A percentile compares a stretch with the other conserved stretches of the same genome.
phyloP scores from a whole-genome alignment of 305 asterid genomes.

The Caryopteris hybrid region DNA sequence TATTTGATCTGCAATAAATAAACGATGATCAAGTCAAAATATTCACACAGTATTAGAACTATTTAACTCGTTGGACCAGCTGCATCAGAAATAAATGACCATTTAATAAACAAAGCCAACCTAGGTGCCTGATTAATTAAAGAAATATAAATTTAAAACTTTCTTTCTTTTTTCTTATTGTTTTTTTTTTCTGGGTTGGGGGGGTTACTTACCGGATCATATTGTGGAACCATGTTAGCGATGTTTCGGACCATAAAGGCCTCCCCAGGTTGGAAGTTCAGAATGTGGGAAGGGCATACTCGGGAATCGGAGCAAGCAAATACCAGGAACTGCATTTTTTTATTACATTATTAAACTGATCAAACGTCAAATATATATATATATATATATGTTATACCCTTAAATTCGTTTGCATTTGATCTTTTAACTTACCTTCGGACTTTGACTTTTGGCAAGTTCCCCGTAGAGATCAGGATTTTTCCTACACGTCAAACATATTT shows the following conservation, averaged over 20 bases:
- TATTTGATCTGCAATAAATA: constrained; percentile 50
- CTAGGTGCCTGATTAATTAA: too few species aligned
- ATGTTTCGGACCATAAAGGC: constrained; percentile 87
- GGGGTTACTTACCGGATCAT: constrained; percentile 46
- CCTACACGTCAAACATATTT: constrained; percentile 26
- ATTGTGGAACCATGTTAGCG: constrained; percentile 95
- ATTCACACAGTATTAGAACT: too few species aligned
- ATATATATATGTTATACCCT: too few species aligned
- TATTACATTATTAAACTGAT: not conserved
- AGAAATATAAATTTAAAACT: too few species aligned
- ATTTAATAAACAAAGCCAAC: too few species aligned
- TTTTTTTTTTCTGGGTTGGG: too few species aligned
- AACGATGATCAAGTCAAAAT: not conserved
- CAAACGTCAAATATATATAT: too few species aligned
- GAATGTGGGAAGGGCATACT: constrained; percentile 85
- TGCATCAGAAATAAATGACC: not conserved
- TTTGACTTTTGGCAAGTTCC: constrained; percentile 63
- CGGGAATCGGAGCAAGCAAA: constrained; percentile 92
- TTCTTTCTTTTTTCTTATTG: too few species aligned
- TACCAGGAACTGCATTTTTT: constrained; percentile 63
- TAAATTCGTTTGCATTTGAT: too few species aligned
- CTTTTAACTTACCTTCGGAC: constrained; percentile 59
- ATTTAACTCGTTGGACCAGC: too few species aligned
- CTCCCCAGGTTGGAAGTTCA: constrained; percentile 85
- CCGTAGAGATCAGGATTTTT: constrained; percentile 54